Percentiles rank a stretch among this genome's conserved stretches.
These are phyloP conservation scores for Conoideocrella luteorostrata DNA, from an alignment of 2,329 filamentous ascomycete species.

Conservation along the genomic window DNA sequence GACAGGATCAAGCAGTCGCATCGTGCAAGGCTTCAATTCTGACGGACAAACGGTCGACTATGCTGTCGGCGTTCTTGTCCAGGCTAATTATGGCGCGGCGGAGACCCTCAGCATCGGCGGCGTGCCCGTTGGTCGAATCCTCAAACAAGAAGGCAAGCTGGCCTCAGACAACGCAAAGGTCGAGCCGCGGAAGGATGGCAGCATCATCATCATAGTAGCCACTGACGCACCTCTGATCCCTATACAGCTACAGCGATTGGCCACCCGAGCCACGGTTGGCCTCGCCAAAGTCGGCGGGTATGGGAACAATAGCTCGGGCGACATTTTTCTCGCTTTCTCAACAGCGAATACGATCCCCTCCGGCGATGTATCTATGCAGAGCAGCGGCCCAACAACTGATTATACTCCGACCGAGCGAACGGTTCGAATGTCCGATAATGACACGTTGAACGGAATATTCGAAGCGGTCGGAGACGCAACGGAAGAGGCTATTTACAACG, in stretches of 20 bases:
- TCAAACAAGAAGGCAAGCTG: slow-evolving; percentile 27
- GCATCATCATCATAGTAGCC: slow-evolving; percentile 27
- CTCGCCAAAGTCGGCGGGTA: slow-evolving; percentile 54
- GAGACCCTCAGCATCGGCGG: slow-evolving; percentile 52
- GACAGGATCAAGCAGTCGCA: slow-evolving; percentile 54
- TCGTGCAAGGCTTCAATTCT: slow-evolving; percentile 40
- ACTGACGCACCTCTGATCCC: slow-evolving; percentile 26
- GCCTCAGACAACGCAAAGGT: slow-evolving; percentile 3
- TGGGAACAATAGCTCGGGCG: slow-evolving; percentile 56
- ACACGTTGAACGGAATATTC: slow-evolving; percentile 55
- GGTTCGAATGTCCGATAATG: slow-evolving; percentile 40
- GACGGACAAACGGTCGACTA: slow-evolving; percentile 34
- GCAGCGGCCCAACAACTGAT: too few relatives aligned
- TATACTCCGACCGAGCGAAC: slow-evolving; percentile 20
- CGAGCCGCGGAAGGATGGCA: slow-evolving; percentile 27
- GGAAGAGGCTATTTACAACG: slow-evolving; percentile 62
- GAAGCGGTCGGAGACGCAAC: slow-evolving; percentile 56
- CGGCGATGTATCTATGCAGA: slow-evolving; percentile 28
- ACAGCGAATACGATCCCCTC: slow-evolving; percentile 46
- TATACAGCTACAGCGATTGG: slow-evolving; percentile 38
- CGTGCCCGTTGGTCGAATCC: slow-evolving; percentile 53
- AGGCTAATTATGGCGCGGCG: slow-evolving; percentile 58
- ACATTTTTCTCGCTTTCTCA: slow-evolving; percentile 62
- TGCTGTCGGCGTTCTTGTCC: slow-evolving; percentile 55
- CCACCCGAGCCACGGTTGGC: slow-evolving; percentile 55